These are phyloP conservation scores for Myriosclerotinia scirpicola DNA, from an alignment of 2,329 filamentous ascomycete species.

Conservation along the genomic window DNA sequence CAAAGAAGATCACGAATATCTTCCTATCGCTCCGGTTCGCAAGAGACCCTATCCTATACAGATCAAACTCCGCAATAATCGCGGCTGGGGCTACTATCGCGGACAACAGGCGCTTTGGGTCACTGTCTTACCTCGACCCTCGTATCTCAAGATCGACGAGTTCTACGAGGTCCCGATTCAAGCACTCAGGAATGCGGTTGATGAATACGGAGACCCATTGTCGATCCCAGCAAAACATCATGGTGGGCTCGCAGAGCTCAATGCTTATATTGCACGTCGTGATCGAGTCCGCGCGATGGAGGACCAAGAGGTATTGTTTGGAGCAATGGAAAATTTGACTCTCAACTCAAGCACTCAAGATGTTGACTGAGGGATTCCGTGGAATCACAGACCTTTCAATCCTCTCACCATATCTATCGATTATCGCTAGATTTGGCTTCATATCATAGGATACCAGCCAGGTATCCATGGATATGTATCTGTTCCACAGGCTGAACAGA, in stretches of 20 bases:
- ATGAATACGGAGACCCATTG: conserved; percentile 22
- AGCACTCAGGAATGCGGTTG: conserved; percentile 24
- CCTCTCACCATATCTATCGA: background rate
- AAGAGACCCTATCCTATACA: conserved; percentile 28
- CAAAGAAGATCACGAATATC: conserved; percentile 23
- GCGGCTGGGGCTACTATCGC: conserved; percentile 2
- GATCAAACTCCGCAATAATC: conserved; percentile 25
- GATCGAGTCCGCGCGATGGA: conserved; percentile 23
- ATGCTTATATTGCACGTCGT: conserved; percentile 26
- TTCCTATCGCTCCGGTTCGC: conserved; percentile 27
- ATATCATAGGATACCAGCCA: background rate
- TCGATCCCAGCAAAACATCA: conserved; percentile 24
- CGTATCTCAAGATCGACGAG: conserved; percentile 28
- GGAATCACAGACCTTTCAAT: background rate
- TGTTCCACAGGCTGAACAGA: background rate
- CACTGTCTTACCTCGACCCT: conserved; percentile 18
- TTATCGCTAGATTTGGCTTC: background rate
- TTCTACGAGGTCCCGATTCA: conserved; percentile 27
- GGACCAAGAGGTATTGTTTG: background rate
- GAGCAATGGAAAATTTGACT: background rate
- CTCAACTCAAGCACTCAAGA: background rate
- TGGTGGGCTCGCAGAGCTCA: conserved; percentile 27
- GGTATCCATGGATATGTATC: background rate
- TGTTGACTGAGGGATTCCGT: background rate
- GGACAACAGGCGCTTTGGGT: conserved; percentile 2